A percentile compares a stretch with the other conserved stretches of the same genome.
Conservation (phyloP, 208 protist species). For the Angomonas ambiguus region DNA sequence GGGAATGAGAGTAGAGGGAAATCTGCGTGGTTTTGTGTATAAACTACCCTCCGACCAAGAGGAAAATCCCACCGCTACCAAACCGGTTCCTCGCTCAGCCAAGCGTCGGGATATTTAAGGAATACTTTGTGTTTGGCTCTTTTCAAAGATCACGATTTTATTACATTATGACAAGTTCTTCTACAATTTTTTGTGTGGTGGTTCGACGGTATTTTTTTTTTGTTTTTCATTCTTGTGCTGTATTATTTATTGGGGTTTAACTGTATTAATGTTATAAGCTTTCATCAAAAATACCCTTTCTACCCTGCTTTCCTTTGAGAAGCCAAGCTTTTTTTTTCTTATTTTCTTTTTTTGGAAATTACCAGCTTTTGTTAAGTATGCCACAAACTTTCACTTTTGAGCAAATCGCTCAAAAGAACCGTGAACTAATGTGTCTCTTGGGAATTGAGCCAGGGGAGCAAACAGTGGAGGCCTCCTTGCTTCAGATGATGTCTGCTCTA, state of each 20-base stretch:
- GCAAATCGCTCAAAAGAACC: slow-evolving; percentile 48
- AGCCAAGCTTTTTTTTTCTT: slow-evolving; percentile 6
- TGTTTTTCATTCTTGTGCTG: neutral
- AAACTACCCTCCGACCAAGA: neutral
- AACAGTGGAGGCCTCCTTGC: slow-evolving; percentile 41
- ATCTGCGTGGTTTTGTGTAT: slow-evolving; percentile 66
- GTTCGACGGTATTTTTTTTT: neutral
- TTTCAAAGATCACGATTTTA: no score
- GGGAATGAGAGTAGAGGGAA: slow-evolving; percentile 62
- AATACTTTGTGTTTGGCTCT: no score
- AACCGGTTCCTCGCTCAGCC: neutral
- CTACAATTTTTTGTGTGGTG: neutral
- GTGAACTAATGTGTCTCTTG: slow-evolving; percentile 28
- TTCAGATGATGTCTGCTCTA: slow-evolving; percentile 76
- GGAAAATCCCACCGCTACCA: neutral
- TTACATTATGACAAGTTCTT: slow-evolving; percentile 13
- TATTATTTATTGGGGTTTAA: no score
- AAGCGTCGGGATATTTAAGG: slow-evolving; percentile 10
- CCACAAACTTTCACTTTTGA: slow-evolving; percentile 26
- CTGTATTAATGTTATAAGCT: no score
- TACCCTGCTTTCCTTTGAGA: no score
- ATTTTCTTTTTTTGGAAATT: slow-evolving; percentile 9
- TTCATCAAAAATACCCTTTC: no score
- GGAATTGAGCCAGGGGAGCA: slow-evolving; percentile 23
- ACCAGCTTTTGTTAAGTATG: slow-evolving; percentile 7